Evolutionary conservation across 176 grass and related monocot species (phyloP).

Genomic region (Typha latifolia): DNA sequence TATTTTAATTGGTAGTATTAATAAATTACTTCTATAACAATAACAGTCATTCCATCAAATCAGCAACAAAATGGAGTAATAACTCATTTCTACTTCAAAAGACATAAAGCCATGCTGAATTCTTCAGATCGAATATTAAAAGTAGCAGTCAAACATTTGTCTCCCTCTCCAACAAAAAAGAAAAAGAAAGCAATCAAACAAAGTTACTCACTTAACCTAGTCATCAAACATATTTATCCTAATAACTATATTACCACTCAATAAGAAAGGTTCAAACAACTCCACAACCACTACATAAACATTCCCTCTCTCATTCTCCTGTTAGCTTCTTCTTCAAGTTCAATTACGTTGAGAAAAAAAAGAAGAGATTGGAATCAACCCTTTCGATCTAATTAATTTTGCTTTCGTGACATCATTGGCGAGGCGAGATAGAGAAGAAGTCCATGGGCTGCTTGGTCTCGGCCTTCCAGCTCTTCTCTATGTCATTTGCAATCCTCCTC

Average conservation of each 20-base stretch:
- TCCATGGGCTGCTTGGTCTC: conserved; percentile 8
- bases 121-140: not conserved
- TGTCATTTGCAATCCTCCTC: conserved; percentile 57
- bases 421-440: not conserved
- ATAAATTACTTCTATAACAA: too few relatives aligned
- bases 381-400: conserved; percentile 13
- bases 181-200: not conserved
- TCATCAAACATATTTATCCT: too few relatives aligned
- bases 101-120: not conserved
- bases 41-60: not conserved
- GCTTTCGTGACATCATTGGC: conserved; percentile 2
- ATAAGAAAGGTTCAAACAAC: too few relatives aligned
- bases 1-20: not conserved
- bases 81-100: not conserved
- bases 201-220: not conserved
- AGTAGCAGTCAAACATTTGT: not conserved
- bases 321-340: not conserved
- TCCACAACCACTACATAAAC: too few relatives aligned
- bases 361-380: not conserved
- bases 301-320: not conserved
- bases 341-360: not conserved
- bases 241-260: too few relatives aligned
- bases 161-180: not conserved
- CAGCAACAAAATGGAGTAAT: not conserved
- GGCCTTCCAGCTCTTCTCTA: conserved; percentile 49